Base-by-base conservation (phyloP, 2,329 filamentous ascomycete species). In the Phoma sp. region DNA sequence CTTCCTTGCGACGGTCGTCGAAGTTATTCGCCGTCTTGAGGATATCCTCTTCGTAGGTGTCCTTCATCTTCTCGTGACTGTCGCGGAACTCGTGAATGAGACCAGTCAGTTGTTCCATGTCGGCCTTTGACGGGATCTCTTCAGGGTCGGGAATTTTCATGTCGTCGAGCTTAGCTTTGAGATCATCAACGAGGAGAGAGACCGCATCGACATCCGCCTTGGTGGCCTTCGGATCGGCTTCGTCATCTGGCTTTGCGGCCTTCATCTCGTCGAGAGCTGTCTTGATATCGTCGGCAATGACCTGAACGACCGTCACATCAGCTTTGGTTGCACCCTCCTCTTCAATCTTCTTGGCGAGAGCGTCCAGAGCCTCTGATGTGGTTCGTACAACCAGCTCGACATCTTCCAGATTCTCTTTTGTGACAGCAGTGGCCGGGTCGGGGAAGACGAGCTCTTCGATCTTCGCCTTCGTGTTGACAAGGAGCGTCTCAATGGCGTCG, bases 401-500 rank as follows among this genome's bases (percentile, higher is more conserved):
- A 9, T 81, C 77, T 43, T 84, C 82, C n/a, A 88, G 68, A 36
- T 87, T 82, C 51, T 86, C 83, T 38, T 84, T 82, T 29, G 80
- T 84, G 9, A 92, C 86, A 2, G 86, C 80, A 53, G 90, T 86
- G 31, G 92, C 89, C 3, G 86, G 84, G 45, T 93, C 80, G 1
- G 84, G 80, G 24, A 85, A 73, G 5, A 74, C 85, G 44, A 96
- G 84, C 55, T 96, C 92, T 55, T 97, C 94, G 9, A 98, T 80
- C 41, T 90, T 90, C 5, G 88, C 87, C 73, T 97, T 97, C 29
- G 92, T 93, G 72, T 96, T 96, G 37, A 89, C 87, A 12, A 98
- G 82, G 43, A 98, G 87, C 0, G 90, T 96, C 74, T 97, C 94
- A 55, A 98, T 93, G 10, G 92, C 92, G 58, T 94, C 87, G 0